Base-by-base conservation (phyloP, 2,329 filamentous ascomycete species). In the Neofusicoccum sp. region DNA sequence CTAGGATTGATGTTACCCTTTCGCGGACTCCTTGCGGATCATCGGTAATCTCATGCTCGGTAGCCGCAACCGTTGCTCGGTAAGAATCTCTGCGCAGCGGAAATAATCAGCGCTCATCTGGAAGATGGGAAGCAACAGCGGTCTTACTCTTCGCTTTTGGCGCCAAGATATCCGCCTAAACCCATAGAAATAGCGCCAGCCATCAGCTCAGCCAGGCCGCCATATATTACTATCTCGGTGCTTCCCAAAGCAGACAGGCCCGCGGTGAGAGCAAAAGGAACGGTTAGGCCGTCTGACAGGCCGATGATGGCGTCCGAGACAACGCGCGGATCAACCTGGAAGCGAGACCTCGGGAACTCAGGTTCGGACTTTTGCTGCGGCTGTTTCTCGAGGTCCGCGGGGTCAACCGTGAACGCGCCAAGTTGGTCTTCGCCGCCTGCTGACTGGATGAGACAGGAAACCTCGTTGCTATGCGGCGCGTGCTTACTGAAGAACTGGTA, bases 131-230 rank as follows among this genome's bases (percentile, higher is more conserved):
- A 9, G 38, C 5, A 30, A 16, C 16, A 11, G 20, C 7, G 26
- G 14, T 41, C 51, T n/a, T 38, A 62, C 60, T 14, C 54, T 51
- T 87, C 85, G 1, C 83, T 85, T 30, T 79, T 78, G 20, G 86
- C 86, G 7, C 87, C 88, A 3, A 91, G 78, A 71, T 89, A 91
- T 8, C 86, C 88, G 28, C 89, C 88, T 5, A 91, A 78, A 1
- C 89, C 89, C 89, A 91, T 91, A 54, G 84, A 87, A 65, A 91
- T 89, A 67, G 86, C 86, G 24, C 89, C 89, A 0, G 87, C 86
- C 69, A 89, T 88, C 45, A 91, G 80, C 77, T 91, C 89, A 5
- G 89, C 89, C 38, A 90, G 78, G 6, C 89, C 89, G 53, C 86
- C 89, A 65, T 88, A 60, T 40, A 76, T 69, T 59, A 75, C 73